These are phyloP conservation scores for Vigna nakashimae DNA, from an alignment of 306 rosid species.

Conservation along the genomic window DNA sequence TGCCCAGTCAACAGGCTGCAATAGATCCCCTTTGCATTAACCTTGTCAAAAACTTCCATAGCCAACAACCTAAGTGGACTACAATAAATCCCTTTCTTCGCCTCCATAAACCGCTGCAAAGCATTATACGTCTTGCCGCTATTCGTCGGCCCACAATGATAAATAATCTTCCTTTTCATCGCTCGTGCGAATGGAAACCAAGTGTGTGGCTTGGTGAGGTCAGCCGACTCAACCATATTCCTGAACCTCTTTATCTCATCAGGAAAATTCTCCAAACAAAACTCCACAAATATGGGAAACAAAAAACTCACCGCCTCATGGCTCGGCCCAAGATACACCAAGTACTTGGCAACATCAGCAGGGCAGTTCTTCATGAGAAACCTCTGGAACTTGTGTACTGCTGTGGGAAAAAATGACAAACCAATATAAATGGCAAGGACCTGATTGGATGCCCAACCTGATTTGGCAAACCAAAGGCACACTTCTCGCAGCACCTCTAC, in stretches of 20 bases:
- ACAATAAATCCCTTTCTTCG: constrained; percentile 81
- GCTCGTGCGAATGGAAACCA: constrained; percentile 98
- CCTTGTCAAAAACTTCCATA: constrained; percentile 97
- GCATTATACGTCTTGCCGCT: constrained; percentile 97
- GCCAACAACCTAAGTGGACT: constrained; percentile 90
- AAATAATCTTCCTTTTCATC: constrained; percentile 88
- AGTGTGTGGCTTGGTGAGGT: constrained; percentile 87
- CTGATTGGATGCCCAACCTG: constrained; percentile 91
- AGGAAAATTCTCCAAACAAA: constrained; percentile 74
- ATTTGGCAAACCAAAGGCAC: constrained; percentile 55
- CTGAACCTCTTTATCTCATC: constrained; percentile 79
- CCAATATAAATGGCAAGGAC: constrained; percentile 94
- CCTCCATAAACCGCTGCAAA: constrained; percentile 86
- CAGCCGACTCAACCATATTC: constrained; percentile 68
- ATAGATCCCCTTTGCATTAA: constrained; percentile 81
- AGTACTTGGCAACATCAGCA: constrained; percentile 58
- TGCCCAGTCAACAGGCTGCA: constrained; percentile 85
- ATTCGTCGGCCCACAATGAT: constrained; percentile 97
- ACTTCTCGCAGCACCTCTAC: constrained; percentile 53
- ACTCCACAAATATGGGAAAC: constrained; percentile 89
- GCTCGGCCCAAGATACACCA: constrained; percentile 71
- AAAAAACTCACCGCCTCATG: constrained; percentile 75
- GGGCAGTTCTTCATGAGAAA: constrained; percentile 66
- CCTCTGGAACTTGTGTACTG: constrained; percentile 60
- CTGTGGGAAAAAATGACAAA: constrained; percentile 86